These are phyloP conservation scores for Citrullus colocynthis DNA, from an alignment of 306 rosid species.

Conservation along the genomic window DNA sequence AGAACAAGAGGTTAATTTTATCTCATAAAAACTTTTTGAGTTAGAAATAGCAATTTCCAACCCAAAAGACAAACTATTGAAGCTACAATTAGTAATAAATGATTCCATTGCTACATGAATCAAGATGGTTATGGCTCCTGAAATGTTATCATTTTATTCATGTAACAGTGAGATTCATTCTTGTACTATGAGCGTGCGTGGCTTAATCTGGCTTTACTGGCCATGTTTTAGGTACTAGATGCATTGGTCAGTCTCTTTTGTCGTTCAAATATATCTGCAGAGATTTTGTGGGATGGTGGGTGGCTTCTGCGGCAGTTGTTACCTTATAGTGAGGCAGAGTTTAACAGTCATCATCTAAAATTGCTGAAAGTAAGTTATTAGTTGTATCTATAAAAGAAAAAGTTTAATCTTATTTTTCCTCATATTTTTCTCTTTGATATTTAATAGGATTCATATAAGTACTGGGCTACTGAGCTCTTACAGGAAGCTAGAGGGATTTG, in stretches of 20 bases:
- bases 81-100: not conserved
- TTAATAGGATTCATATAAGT: constrained; percentile 59
- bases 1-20: no score
- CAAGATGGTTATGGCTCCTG: not conserved
- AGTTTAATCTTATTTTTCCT: not conserved
- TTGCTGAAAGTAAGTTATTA: constrained; percentile 48
- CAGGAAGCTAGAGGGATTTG: constrained; percentile 69
- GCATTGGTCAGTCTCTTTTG: constrained; percentile 73
- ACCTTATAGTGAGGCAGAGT: constrained; percentile 75
- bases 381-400: not conserved
- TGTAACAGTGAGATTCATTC: not conserved
- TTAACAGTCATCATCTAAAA: constrained; percentile 57
- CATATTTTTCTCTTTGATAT: constrained; percentile 7
- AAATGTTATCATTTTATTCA: not conserved
- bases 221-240: constrained; percentile 58
- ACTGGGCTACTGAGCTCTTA: constrained; percentile 38
- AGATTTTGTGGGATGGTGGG: constrained; percentile 89
- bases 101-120: not conserved
- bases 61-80: not conserved
- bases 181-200: not conserved
- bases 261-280: constrained; percentile 79
- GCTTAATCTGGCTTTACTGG: not conserved
- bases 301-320: constrained; percentile 97
- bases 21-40: no score
- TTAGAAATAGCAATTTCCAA: not conserved